phyloP scores from a whole-genome alignment of 192 early-diverging fungal genomes.

The Entophlyctis luteolus region DNA sequence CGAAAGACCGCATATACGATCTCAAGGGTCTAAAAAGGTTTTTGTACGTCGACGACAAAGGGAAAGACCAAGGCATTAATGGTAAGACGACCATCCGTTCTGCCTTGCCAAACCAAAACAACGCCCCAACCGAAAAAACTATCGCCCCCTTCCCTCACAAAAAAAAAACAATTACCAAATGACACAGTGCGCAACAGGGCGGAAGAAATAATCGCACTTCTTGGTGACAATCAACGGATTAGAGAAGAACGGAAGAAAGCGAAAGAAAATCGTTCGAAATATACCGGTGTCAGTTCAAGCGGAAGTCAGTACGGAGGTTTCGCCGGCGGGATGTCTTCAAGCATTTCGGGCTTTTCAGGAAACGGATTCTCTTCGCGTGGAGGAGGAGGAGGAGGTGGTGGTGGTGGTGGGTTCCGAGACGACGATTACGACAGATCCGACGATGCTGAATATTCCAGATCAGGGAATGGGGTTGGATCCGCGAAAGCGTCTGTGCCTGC shows the following conservation, averaged over 20 bases:
- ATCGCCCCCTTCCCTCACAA: too few species aligned
- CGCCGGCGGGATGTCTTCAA: slow-evolving; percentile 45
- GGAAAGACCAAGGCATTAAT: slow-evolving; percentile 96
- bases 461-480: neutral
- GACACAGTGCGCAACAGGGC: slow-evolving; percentile 75
- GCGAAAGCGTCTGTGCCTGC: too few species aligned
- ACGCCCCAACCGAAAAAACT: too few species aligned
- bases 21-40: slow-evolving; percentile 86
- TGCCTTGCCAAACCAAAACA: too few species aligned
- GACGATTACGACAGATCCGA: slow-evolving; percentile 26
- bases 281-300: slow-evolving; percentile 65
- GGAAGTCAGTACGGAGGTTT: slow-evolving; percentile 26
- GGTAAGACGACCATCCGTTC: slow-evolving; percentile 55
- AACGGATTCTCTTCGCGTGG: slow-evolving; percentile 32
- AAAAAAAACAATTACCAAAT: too few species aligned
- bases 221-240: slow-evolving; percentile 73
- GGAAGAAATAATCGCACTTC: slow-evolving; percentile 81
- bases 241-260: slow-evolving; percentile 86
- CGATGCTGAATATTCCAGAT: too few species aligned
- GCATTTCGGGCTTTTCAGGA: slow-evolving; percentile 71
- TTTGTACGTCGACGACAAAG: slow-evolving; percentile 84
- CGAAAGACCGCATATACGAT: slow-evolving; percentile 78
- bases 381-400: neutral
- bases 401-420: slow-evolving; percentile 27
- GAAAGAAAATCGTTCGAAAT: slow-evolving; percentile 84